Percentiles rank a stretch among this genome's conserved stretches.
These are phyloP conservation scores for Macrolepiota albuminosa DNA, from an alignment of 768 basidiomycete genomes.

Conservation along the genomic window DNA sequence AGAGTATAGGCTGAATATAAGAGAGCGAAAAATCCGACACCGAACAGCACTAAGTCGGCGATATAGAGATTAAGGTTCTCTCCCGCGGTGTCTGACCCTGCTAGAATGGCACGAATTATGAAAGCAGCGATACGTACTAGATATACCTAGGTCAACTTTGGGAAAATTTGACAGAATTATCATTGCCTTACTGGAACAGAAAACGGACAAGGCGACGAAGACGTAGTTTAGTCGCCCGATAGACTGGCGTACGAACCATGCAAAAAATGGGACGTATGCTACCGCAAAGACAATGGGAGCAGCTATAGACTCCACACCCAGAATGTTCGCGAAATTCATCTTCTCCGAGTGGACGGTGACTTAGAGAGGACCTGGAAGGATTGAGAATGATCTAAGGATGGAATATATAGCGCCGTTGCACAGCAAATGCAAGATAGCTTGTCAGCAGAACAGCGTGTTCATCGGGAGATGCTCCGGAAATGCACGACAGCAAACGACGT, in stretches of 20 bases:
- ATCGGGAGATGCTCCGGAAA: neutral
- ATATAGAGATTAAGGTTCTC: slow-evolving; percentile 29
- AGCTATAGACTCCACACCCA: slow-evolving; percentile 29
- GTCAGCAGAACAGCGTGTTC: neutral
- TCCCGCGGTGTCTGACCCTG: slow-evolving; percentile 25
- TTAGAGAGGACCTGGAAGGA: neutral
- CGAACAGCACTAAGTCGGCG: slow-evolving; percentile 32
- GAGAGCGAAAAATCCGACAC: slow-evolving; percentile 40
- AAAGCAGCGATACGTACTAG: slow-evolving; percentile 39
- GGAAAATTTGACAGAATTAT: neutral
- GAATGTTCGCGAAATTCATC: slow-evolving; percentile 28
- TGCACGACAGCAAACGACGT: neutral
- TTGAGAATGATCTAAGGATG: neutral
- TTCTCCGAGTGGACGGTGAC: neutral
- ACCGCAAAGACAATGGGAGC: slow-evolving; percentile 32
- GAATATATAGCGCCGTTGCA: neutral
- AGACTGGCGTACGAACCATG: slow-evolving; percentile 26
- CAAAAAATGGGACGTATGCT: slow-evolving; percentile 26
- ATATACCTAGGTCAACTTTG: neutral
- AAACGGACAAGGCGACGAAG: slow-evolving; percentile 27
- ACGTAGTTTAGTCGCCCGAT: slow-evolving; percentile 29
- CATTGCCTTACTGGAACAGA: slow-evolving; percentile 31
- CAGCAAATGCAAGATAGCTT: neutral
- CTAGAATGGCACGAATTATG: slow-evolving; percentile 32
- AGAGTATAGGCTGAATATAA: slow-evolving; percentile 37